phyloP scores from a whole-genome alignment of 2,329 filamentous ascomycete species.

The Fusarium tupiense region DNA sequence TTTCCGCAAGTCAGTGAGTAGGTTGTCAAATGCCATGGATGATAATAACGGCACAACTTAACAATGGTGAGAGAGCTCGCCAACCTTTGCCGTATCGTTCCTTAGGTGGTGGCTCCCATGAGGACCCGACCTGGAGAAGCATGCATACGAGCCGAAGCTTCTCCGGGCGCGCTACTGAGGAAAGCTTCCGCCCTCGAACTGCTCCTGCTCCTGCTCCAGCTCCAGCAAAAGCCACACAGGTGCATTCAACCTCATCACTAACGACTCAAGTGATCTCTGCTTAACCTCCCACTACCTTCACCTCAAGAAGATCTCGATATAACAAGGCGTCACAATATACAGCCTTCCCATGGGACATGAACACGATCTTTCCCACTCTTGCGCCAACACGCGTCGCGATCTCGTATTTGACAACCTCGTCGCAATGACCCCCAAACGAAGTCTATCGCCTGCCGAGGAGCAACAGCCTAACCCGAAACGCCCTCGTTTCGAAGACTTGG shows the following conservation, averaged over 20 bases:
- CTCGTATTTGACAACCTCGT: not conserved
- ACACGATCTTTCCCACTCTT: not conserved
- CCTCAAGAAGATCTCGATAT: not conserved
- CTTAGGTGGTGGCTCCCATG: not conserved
- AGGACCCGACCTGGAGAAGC: not conserved
- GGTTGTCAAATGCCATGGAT: not conserved
- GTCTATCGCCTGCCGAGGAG: conserved; percentile 44
- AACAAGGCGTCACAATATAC: not conserved
- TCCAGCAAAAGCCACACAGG: not conserved
- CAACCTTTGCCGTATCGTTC: not conserved
- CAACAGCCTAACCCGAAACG: conserved; percentile 47
- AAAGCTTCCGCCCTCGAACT: conserved; percentile 2
- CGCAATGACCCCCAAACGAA: conserved; percentile 52
- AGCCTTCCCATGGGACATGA: conserved; percentile 6
- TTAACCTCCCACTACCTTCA: not conserved
- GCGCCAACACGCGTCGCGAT: not conserved
- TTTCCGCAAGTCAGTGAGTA: not conserved
- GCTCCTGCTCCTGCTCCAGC: not conserved
- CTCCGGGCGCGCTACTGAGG: conserved; percentile 9
- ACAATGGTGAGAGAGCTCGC: not conserved
- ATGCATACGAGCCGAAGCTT: conserved; percentile 30
- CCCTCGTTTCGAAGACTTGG: conserved; percentile 18
- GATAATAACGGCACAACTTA: not conserved
- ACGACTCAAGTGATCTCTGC: not conserved
- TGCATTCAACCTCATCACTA: not conserved